Evolutionary conservation across 495 filamentous ascomycete genomes (phyloP), one percentile per base, ranked within the genome.

Genomic region (Penicillium verhagenii): DNA sequence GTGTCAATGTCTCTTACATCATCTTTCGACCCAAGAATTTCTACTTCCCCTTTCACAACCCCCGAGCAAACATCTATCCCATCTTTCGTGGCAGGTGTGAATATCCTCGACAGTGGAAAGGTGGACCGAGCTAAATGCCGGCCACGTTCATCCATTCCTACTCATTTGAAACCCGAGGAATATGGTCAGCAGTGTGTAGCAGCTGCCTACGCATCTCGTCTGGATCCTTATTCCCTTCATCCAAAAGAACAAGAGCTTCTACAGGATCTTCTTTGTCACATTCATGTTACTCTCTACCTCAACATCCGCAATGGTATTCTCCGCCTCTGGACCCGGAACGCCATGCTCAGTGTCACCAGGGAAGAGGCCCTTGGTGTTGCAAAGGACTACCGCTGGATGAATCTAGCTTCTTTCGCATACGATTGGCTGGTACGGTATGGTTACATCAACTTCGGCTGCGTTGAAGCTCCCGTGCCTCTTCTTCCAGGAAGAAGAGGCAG

Each of bases 301-400:
- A 97, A 96, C 70, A 96, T 99, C 54, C 81, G 94, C 53, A 99
- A 99, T 70, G 91, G 92, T 4, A 96, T 97, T 57, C 73, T 99
- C 24, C 82, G 95, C 50, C 74, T 97, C 33, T 99, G 92, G 92
- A 83, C 88, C 10, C 82, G 86, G 56, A 97, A 99, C 69, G 90
- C 94, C 1, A 85, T 95, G 63, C 87, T 96, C 38, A 81, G 83
- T 60, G 92, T 99, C 20, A 89, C 86, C 14, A 80, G 84, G 26
- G 89, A 96, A 61, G 94, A 97, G 70, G 95, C 94, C 7, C 78
- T 90, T 28, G 95, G 95, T 16, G 97, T 95, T 74, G 90, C 92
- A 20, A 92, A 89, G 72, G 90, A 96, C 59, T 78, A 83, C 37
- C 83, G 90, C n/a, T 96, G 92, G 86, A 94, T 95, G 68, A 86